A percentile compares a stretch with the other conserved stretches of the same genome.
These are phyloP conservation scores for Sarcodon sp. DNA, from an alignment of 768 basidiomycete genomes.

Conservation along the genomic window DNA sequence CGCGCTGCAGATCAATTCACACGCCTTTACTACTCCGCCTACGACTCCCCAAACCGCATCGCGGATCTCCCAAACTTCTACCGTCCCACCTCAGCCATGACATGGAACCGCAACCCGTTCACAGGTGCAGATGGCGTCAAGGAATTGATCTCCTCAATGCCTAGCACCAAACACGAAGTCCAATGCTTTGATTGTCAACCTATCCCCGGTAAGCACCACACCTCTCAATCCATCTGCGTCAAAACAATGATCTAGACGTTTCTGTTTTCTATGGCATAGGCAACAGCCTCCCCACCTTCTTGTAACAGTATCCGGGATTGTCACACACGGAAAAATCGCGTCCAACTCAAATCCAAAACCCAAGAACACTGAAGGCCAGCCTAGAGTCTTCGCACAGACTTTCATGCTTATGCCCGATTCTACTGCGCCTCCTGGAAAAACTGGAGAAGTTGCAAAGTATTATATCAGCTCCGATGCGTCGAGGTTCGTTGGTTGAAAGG, in stretches of 20 bases:
- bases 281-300: slow-evolving; percentile 69
- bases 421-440: slow-evolving; percentile 44
- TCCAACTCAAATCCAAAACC: slow-evolving; percentile 28
- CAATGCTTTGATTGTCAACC: slow-evolving; percentile 87
- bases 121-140: slow-evolving; percentile 60
- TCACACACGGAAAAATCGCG: slow-evolving; percentile 59
- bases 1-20: slow-evolving; percentile 70
- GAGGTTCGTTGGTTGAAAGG: slow-evolving; percentile 60
- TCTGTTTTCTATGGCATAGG: slow-evolving; percentile 18
- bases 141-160: slow-evolving; percentile 59
- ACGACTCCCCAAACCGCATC: slow-evolving; percentile 68
- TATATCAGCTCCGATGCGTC: slow-evolving; percentile 70
- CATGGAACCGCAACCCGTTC: slow-evolving; percentile 79
- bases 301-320: slow-evolving; percentile 70
- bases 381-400: slow-evolving; percentile 79
- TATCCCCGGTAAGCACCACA: slow-evolving; percentile 48
- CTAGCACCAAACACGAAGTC: slow-evolving; percentile 70
- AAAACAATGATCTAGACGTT: neutral
- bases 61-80: slow-evolving; percentile 76
- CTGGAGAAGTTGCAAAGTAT: slow-evolving; percentile 71
- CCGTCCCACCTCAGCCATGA: slow-evolving; percentile 58
- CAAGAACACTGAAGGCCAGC: slow-evolving; percentile 49
- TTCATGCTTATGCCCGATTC: slow-evolving; percentile 78
- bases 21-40: slow-evolving; percentile 69
- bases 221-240: too few relatives aligned